Evolutionary conservation across 2,329 filamentous ascomycete genomes (phyloP).

Genomic region (Malbranchea cinnamomea): DNA sequence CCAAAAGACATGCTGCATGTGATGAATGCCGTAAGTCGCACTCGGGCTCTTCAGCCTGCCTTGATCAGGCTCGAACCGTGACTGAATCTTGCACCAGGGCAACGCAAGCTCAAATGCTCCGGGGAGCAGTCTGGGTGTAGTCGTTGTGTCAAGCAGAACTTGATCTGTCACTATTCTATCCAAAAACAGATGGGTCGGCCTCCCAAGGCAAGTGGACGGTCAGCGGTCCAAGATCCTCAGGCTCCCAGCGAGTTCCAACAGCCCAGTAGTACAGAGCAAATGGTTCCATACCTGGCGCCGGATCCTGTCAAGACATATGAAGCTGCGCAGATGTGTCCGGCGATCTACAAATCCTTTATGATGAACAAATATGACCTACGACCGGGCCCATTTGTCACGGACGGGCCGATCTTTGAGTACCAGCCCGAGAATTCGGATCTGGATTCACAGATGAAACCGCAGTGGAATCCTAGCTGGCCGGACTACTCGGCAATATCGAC

Average conservation of each 20-base stretch:
- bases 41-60: no score
- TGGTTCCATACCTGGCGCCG: slow-evolving; percentile 7
- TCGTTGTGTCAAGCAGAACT: slow-evolving; percentile 27
- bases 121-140: slow-evolving; percentile 29
- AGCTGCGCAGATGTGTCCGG: slow-evolving; percentile 16
- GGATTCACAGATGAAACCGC: not conserved
- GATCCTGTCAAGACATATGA: slow-evolving; percentile 13
- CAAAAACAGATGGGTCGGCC: slow-evolving; percentile 36
- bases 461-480: slow-evolving; percentile 4
- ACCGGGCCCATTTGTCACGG: slow-evolving; percentile 7
- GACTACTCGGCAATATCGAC: slow-evolving; percentile 8
- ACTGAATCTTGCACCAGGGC: slow-evolving; percentile 22
- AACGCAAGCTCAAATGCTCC: slow-evolving; percentile 35
- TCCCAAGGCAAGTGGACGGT: slow-evolving; percentile 25
- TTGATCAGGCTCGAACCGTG: no score
- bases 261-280: slow-evolving; percentile 1
- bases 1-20: slow-evolving; percentile 33
- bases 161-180: slow-evolving; percentile 31
- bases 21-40: slow-evolving; percentile 33
- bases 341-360: slow-evolving; percentile 13
- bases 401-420: slow-evolving; percentile 8
- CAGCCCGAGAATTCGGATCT: not conserved
- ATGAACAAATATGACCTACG: slow-evolving; percentile 7
- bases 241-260: no score
- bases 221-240: no score